Evolutionary conservation across 306 rosid genomes (phyloP).

Genomic region (Urtica urens): DNA sequence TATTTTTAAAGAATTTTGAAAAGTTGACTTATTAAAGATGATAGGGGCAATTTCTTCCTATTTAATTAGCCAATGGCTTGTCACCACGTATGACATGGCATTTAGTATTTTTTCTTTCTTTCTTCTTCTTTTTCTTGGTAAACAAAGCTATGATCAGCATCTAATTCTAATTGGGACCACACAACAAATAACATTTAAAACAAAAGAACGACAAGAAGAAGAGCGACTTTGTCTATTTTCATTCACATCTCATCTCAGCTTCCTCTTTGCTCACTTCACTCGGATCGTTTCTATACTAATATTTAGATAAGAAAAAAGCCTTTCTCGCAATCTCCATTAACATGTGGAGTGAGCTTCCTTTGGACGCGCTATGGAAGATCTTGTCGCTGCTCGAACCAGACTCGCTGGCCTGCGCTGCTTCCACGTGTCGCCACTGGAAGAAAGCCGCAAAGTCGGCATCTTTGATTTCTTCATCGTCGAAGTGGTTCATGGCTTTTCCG

Average conservation of each 20-base stretch:
- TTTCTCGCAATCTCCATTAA: no score
- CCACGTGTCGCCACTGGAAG: conserved; percentile 52
- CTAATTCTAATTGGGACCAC: neutral
- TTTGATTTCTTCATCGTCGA: neutral
- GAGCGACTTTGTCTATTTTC: neutral
- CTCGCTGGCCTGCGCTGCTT: conserved; percentile 51
- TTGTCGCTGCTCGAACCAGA: conserved; percentile 59
- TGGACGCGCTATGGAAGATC: conserved; percentile 52
- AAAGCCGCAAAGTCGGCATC: conserved; percentile 21
- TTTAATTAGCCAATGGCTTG: no score
- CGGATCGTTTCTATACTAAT: no score
- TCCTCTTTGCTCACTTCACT: no score
- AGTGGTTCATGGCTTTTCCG: conserved; percentile 72
- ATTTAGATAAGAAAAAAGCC: no score
- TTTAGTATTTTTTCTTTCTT: no score
- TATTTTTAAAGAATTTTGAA: no score
- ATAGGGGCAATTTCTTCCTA: no score
- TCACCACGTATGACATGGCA: no score
- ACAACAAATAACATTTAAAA: no score
- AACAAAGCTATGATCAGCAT: conserved; percentile 5
- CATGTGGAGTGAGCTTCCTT: conserved; percentile 67
- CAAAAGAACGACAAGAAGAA: neutral
- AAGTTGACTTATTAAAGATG: no score
- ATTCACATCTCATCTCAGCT: neutral
- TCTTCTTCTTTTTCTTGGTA: neutral